phyloP scores from a whole-genome alignment of 2,329 filamentous ascomycete species.

The Pyrenochaeta sp. region DNA sequence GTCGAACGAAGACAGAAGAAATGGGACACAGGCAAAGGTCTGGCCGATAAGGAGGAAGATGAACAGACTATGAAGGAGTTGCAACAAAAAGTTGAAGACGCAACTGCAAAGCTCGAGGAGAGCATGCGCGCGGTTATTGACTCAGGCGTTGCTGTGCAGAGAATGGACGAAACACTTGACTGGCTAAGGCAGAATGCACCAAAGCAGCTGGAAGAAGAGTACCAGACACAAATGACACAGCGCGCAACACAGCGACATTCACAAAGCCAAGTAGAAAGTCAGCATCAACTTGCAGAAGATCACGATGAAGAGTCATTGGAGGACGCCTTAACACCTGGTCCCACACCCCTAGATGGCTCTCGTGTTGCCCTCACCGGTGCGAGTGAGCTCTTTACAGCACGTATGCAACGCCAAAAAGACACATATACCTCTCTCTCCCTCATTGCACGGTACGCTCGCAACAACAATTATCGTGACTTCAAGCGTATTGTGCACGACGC shows the following conservation, averaged over 20 bases:
- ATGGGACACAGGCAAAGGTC: constrained; percentile 45
- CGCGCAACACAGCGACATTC: constrained; percentile 44
- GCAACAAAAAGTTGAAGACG: constrained; percentile 56
- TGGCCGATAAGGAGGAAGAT: constrained; percentile 51
- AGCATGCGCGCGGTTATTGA: constrained; percentile 68
- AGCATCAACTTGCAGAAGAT: constrained; percentile 27
- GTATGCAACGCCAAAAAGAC: constrained; percentile 53
- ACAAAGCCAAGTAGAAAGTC: constrained; percentile 32
- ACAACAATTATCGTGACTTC: constrained; percentile 70
- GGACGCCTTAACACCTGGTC: constrained; percentile 48
- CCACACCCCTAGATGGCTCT: constrained; percentile 46
- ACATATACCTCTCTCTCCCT: constrained; percentile 52
- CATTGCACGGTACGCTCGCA: constrained; percentile 61
- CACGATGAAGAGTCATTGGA: constrained; percentile 50
- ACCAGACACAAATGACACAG: constrained; percentile 48
- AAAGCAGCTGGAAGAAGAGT: constrained; percentile 37
- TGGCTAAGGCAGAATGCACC: constrained; percentile 52
- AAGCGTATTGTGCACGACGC: constrained; percentile 69
- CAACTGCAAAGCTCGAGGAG: constrained; percentile 66
- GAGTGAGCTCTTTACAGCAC: constrained; percentile 48
- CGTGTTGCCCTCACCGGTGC: constrained; percentile 44
- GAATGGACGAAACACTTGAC: constrained; percentile 54
- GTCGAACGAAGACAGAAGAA: constrained; percentile 44
- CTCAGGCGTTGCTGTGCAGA: constrained; percentile 57
- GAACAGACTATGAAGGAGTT: constrained; percentile 51